Conservation (phyloP, 352 stramenopile species). For the Hyaloperonospora arabidopsidis region DNA sequence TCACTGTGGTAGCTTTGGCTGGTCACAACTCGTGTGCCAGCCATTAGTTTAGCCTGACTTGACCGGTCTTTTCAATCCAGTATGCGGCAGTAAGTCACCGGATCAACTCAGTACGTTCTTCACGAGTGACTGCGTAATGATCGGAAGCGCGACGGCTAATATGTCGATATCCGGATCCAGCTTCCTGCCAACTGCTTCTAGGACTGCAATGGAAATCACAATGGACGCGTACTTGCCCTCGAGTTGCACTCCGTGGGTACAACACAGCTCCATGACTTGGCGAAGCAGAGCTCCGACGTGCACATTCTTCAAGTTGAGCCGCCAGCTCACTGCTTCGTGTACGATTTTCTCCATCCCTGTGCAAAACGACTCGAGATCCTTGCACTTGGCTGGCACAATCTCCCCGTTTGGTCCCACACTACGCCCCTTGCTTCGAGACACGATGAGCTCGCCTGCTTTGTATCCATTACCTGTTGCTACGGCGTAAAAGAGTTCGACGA, state of each 20-base stretch:
- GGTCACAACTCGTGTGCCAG: too few species aligned
- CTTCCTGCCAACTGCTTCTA: slow-evolving; percentile 87
- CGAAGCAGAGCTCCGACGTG: slow-evolving; percentile 64
- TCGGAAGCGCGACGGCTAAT: slow-evolving; percentile 81
- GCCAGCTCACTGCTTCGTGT: slow-evolving; percentile 48
- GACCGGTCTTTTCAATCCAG: neutral
- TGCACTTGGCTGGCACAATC: slow-evolving; percentile 38
- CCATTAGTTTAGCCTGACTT: too few species aligned
- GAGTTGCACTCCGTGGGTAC: slow-evolving; percentile 88
- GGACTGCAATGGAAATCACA: slow-evolving; percentile 90
- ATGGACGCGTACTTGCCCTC: slow-evolving; percentile 92
- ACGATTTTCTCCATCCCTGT: slow-evolving; percentile 67
- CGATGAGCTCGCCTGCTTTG: slow-evolving; percentile 69
- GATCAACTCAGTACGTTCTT: slow-evolving; percentile 54
- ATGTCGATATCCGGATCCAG: slow-evolving; percentile 89
- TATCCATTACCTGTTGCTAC: slow-evolving; percentile 76
- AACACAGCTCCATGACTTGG: slow-evolving; percentile 87
- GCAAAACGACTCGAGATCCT: slow-evolving; percentile 67
- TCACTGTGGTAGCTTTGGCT: too few species aligned
- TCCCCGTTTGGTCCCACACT: slow-evolving; percentile 24
- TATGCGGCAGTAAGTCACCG: neutral
- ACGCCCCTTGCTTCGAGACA: slow-evolving; percentile 48
- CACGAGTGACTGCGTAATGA: slow-evolving; percentile 89
- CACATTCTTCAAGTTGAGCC: slow-evolving; percentile 62
- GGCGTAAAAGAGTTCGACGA: slow-evolving; percentile 82